These are phyloP conservation scores for Thermomucor indicae-seudaticae DNA, from an alignment of 371 early-diverging fungal species.

Conservation along the genomic window DNA sequence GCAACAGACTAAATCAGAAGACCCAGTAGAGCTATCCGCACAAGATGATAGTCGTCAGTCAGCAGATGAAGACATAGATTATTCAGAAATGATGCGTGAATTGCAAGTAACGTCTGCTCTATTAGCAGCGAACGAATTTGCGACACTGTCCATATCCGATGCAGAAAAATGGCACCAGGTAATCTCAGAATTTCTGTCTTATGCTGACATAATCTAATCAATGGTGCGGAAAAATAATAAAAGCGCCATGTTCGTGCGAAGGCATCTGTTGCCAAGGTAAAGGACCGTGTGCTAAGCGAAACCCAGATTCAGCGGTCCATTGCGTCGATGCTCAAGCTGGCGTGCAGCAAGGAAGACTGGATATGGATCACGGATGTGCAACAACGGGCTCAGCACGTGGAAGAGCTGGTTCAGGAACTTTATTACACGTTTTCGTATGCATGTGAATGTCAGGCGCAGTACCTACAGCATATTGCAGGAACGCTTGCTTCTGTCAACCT, in stretches of 20 bases:
- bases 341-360: background rate
- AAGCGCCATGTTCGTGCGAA: background rate
- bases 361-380: background rate
- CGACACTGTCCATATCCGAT: conserved; percentile 4
- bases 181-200: too few species aligned
- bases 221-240: too few species aligned
- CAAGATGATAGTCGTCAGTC: too few species aligned
- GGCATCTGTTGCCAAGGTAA: background rate
- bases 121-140: conserved; percentile 2
- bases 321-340: conserved; percentile 7
- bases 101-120: conserved; percentile 8
- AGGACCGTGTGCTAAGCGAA: conserved; percentile 5
- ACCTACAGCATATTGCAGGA: conserved; percentile 20
- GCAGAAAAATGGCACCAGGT: conserved; percentile 3
- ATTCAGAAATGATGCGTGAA: conserved; percentile 2
- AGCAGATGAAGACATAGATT: background rate
- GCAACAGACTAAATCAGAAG: background rate
- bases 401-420: conserved; percentile 9
- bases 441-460: conserved; percentile 3
- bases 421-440: conserved; percentile 3
- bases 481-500: conserved; percentile 7
- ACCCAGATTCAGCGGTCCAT: conserved; percentile 9
- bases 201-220: too few species aligned
- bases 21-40: background rate
- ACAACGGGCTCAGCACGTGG: background rate